Evolutionary conservation across 2,329 filamentous ascomycete genomes (phyloP).

Genomic region (Neonectria coccinea): DNA sequence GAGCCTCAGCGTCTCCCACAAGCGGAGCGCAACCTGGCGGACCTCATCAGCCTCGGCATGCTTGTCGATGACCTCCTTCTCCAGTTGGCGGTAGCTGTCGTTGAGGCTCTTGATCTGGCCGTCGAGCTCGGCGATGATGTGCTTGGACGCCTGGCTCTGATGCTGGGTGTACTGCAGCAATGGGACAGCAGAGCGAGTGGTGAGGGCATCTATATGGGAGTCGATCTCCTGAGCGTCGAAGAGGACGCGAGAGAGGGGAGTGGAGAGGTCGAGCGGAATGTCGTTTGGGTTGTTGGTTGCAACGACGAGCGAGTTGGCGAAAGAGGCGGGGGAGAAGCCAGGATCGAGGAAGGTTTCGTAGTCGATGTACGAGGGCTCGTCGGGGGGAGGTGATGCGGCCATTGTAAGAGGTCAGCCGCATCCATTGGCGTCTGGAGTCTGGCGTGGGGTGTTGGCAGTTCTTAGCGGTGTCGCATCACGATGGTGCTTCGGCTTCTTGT

Average conservation of each 20-base stretch:
- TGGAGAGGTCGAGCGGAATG: constrained; percentile 90
- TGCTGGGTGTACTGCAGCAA: constrained; percentile 81
- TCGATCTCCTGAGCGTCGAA: constrained; percentile 98
- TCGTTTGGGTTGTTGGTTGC: constrained; percentile 93
- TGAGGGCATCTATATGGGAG: constrained; percentile 91
- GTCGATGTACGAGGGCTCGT: constrained; percentile 88
- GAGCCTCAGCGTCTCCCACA: constrained; percentile 84
- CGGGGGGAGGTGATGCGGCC: constrained; percentile 31
- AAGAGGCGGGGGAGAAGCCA: constrained; percentile 81
- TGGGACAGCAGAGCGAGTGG: constrained; percentile 84
- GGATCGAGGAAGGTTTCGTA: constrained; percentile 91
- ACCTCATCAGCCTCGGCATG: constrained; percentile 90
- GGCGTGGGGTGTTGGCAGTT: constrained; percentile 25
- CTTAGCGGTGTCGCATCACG: constrained; percentile 19
- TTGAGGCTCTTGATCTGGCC: constrained; percentile 83
- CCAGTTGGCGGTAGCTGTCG: constrained; percentile 85
- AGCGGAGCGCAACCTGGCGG: constrained; percentile 77
- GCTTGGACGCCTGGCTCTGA: constrained; percentile 78
- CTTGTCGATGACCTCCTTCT: constrained; percentile 86
- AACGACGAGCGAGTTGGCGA: constrained; percentile 90
- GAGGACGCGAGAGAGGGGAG: constrained; percentile 89
- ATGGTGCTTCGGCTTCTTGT: not conserved
- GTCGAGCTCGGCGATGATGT: constrained; percentile 81
- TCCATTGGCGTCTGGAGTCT: not conserved
- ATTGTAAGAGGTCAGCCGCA: not conserved